Evolutionary conservation across 768 basidiomycete genomes (phyloP).

Genomic region (Hericium coralloides): DNA sequence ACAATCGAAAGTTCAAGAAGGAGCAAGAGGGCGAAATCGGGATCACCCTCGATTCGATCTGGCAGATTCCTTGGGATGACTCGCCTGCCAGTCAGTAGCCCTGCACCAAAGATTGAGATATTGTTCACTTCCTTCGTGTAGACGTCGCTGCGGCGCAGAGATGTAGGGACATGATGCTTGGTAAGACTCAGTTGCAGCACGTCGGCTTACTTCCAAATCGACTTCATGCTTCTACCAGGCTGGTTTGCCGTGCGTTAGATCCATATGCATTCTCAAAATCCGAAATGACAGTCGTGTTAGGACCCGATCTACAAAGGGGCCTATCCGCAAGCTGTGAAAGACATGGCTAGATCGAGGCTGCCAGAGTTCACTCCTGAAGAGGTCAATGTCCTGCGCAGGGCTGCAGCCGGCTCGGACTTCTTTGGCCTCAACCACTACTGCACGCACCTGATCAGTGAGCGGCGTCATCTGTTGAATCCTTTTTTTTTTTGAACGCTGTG

Average conservation of each 20-base stretch:
- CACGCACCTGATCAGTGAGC: conserved; percentile 50
- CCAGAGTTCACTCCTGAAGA: conserved; percentile 51
- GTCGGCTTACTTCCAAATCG: too few species aligned
- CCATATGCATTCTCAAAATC: background rate
- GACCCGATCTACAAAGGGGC: conserved; percentile 67
- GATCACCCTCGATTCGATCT: conserved; percentile 71
- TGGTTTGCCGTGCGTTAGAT: conserved; percentile 36
- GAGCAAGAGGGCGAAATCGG: conserved; percentile 60
- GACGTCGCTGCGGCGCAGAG: conserved; percentile 33
- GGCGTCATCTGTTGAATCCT: background rate
- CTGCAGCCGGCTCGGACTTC: conserved; percentile 52
- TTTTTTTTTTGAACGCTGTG: background rate
- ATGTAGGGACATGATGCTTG: conserved; percentile 33
- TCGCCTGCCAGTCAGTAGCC: conserved; percentile 49
- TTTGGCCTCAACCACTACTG: conserved; percentile 71
- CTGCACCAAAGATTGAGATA: background rate
- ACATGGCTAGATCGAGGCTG: conserved; percentile 49
- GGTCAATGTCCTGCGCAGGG: conserved; percentile 39
- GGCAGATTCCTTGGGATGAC: conserved; percentile 66
- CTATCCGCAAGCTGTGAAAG: conserved; percentile 52
- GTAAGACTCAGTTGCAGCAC: conserved; percentile 13
- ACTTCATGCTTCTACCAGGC: conserved; percentile 23
- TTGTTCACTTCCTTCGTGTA: conserved; percentile 9
- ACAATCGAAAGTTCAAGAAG: conserved; percentile 49
- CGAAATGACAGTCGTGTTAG: conserved; percentile 17